Evolutionary conservation across 2,329 filamentous ascomycete genomes (phyloP).

Genomic region (Ophiocordyceps camponoti-floridani): DNA sequence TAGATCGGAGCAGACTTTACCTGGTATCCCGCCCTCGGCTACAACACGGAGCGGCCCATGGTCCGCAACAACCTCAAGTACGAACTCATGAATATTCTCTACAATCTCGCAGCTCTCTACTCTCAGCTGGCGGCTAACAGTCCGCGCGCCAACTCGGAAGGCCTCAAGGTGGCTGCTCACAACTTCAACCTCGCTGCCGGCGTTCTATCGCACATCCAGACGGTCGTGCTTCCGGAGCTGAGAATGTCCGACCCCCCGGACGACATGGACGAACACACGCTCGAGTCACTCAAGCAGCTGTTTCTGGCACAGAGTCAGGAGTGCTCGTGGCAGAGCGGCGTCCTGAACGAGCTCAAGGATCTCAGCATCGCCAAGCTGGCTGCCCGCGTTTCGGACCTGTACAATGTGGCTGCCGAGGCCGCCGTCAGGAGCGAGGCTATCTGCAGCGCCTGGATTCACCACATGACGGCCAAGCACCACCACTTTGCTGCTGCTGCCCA

Average conservation of each 20-base stretch:
- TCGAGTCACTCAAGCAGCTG: conserved; percentile 68
- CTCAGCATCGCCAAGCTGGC: conserved; percentile 81
- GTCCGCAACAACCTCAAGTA: conserved; percentile 52
- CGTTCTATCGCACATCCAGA: conserved; percentile 62
- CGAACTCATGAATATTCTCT: conserved; percentile 83
- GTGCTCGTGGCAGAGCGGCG: conserved; percentile 95
- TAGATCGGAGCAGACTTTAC: conserved; percentile 88
- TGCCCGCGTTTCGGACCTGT: conserved; percentile 77
- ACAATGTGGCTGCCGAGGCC: conserved; percentile 66
- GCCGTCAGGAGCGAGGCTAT: conserved; percentile 80
- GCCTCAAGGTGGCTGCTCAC: conserved; percentile 73
- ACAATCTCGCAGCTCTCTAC: conserved; percentile 85
- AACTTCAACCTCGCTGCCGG: conserved; percentile 82
- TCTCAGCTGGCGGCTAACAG: conserved; percentile 75
- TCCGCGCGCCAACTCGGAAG: conserved; percentile 62
- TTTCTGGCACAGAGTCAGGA: conserved; percentile 89
- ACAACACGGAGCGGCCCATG: conserved; percentile 61
- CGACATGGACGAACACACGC: conserved; percentile 81
- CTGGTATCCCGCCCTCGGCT: conserved; percentile 89
- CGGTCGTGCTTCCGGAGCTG: conserved; percentile 62
- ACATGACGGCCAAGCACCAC: conserved; percentile 91
- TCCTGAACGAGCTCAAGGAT: conserved; percentile 86
- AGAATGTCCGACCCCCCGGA: conserved; percentile 69
- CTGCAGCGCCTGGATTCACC: conserved; percentile 92
- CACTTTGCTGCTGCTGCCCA: conserved; percentile 94